These are phyloP conservation scores for Skeletonema tropicum DNA, from an alignment of 108 stramenopile genomes.

Conservation along the genomic window DNA sequence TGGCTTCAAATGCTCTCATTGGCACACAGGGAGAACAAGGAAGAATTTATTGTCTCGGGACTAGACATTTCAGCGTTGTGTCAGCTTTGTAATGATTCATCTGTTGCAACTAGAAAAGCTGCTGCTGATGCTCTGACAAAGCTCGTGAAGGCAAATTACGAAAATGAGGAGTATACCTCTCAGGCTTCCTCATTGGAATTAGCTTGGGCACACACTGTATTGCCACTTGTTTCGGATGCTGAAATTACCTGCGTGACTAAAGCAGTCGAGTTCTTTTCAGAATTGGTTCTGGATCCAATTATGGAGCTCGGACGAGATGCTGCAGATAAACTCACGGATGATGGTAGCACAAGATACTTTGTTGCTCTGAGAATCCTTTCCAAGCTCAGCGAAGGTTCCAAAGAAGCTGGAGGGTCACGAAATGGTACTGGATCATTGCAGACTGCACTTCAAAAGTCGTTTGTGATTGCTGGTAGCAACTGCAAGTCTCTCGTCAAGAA, in stretches of 20 bases:
- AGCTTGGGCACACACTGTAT: constrained; percentile 74
- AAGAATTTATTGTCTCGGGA: constrained; percentile 39
- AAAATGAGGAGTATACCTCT: constrained; percentile 22
- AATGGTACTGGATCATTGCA: constrained; percentile 58
- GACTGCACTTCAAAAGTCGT: constrained; percentile 59
- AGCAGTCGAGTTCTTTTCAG: constrained; percentile 62
- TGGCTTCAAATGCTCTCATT: constrained; percentile 61
- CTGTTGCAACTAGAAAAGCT: constrained; percentile 72
- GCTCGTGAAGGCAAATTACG: constrained; percentile 49
- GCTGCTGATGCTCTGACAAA: constrained; percentile 73
- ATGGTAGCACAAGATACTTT: constrained; percentile 22
- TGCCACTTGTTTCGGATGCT: constrained; percentile 73
- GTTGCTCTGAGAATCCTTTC: constrained; percentile 74
- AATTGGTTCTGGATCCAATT: constrained; percentile 69
- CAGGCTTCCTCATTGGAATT: constrained; percentile 53
- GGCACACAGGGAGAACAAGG: constrained; percentile 27
- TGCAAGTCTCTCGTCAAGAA: constrained; percentile 40
- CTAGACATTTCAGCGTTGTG: constrained; percentile 65
- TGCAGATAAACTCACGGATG: constrained; percentile 10
- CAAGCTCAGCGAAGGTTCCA: constrained; percentile 49
- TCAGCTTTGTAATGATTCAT: constrained; percentile 68
- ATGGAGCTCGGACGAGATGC: constrained; percentile 28
- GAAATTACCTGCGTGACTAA: constrained; percentile 65
- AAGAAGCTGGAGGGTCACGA: constrained; percentile 59
- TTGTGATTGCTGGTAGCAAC: constrained; percentile 37